Evolutionary conservation across 2,329 filamentous ascomycete genomes (phyloP).

Genomic region (Penicillium aurantiogriseum): DNA sequence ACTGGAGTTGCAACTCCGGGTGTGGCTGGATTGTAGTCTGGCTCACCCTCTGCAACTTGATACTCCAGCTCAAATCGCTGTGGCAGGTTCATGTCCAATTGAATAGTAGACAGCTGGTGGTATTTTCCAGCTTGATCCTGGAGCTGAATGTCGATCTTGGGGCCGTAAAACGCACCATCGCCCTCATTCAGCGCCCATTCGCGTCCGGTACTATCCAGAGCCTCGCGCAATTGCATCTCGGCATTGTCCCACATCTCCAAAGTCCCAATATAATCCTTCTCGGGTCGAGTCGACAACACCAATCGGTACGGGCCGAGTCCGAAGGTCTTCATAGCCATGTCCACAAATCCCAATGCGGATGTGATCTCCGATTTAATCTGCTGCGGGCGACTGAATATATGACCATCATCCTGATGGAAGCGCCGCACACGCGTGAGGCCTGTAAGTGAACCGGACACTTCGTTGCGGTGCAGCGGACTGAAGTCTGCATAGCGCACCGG

Average conservation of each 20-base stretch:
- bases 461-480: constrained; percentile 81
- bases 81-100: constrained; percentile 86
- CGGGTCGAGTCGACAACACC: constrained; percentile 74
- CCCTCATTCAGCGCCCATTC: constrained; percentile 74
- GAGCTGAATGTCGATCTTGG: constrained; percentile 85
- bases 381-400: constrained; percentile 79
- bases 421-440: constrained; percentile 80
- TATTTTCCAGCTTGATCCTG: constrained; percentile 78
- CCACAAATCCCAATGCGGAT: constrained; percentile 71
- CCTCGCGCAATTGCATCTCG: constrained; percentile 63
- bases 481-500: constrained; percentile 86
- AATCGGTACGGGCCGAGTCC: constrained; percentile 71
- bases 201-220: constrained; percentile 62
- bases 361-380: constrained; percentile 75
- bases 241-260: constrained; percentile 67
- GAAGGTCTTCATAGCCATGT: constrained; percentile 68
- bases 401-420: constrained; percentile 88
- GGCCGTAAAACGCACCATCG: constrained; percentile 87
- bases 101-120: constrained; percentile 84
- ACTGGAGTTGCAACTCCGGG: constrained; percentile 68
- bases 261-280: constrained; percentile 73
- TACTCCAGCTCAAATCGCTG: constrained; percentile 78
- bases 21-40: constrained; percentile 40
- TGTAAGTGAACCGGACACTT: constrained; percentile 75
- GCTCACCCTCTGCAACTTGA: constrained; percentile 49